Conservation (phyloP, 2,329 filamentous ascomycete species). For the Drechslerella dactyloides region DNA sequence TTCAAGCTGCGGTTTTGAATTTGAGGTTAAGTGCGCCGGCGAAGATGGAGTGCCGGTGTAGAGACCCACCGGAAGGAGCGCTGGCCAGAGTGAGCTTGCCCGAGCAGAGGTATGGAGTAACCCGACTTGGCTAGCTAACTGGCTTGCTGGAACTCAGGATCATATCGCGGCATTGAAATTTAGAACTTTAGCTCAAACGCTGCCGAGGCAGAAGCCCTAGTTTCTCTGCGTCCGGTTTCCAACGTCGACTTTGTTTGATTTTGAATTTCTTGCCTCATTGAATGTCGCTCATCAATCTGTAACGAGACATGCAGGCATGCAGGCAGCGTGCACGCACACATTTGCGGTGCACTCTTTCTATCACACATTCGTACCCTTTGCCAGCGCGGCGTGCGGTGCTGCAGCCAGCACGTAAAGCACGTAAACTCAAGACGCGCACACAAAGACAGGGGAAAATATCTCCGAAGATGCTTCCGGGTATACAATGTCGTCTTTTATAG, state of each 20-base stretch:
- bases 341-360: background rate
- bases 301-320: slow-evolving; percentile 25
- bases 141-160: too few relatives aligned
- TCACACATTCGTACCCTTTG: background rate
- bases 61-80: too few relatives aligned
- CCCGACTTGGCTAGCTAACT: too few relatives aligned
- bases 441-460: slow-evolving; percentile 21
- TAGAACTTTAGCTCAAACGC: background rate
- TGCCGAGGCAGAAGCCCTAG: background rate
- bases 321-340: background rate
- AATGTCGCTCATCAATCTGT: slow-evolving; percentile 28
- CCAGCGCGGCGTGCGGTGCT: background rate
- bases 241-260: too few relatives aligned
- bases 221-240: background rate
- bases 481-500: background rate
- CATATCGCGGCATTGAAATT: too few relatives aligned
- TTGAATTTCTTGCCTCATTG: slow-evolving; percentile 4
- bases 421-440: background rate
- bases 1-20: background rate
- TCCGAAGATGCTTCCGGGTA: slow-evolving; percentile 34
- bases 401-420: background rate
- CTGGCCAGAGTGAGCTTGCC: too few relatives aligned
- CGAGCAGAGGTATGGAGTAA: too few relatives aligned
- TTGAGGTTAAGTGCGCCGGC: too few relatives aligned
- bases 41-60: too few relatives aligned